Conservation (phyloP, 1,284 basidiomycete species). For the Ustilago hordei region DNA sequence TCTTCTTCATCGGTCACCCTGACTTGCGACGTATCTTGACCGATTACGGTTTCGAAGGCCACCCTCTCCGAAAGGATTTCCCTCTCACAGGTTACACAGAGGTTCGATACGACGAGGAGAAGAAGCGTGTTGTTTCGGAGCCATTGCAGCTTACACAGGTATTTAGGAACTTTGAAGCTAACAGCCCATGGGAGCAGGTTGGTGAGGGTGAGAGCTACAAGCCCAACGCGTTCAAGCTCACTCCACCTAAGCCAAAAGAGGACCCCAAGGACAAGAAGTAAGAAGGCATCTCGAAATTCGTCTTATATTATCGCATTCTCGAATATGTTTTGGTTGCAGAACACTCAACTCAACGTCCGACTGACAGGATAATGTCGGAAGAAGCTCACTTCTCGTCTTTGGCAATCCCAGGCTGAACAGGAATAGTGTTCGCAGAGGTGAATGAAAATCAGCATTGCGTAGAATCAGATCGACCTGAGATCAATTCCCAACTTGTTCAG, state of each 20-base stretch:
- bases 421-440: not conserved
- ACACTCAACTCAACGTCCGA: not conserved
- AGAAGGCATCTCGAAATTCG: not conserved
- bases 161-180: conserved; percentile 92
- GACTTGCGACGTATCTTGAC: conserved; percentile 97
- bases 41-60: conserved; percentile 99
- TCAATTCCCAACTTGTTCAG: conserved; percentile 34
- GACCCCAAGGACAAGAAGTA: conserved; percentile 68
- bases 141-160: conserved; percentile 97
- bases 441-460: not conserved
- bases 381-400: not conserved
- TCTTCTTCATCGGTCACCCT: conserved; percentile 96
- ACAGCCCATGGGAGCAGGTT: conserved; percentile 91
- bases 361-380: not conserved
- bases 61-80: conserved; percentile 97
- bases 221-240: conserved; percentile 71
- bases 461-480: conserved; percentile 7
- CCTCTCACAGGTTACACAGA: conserved; percentile 97
- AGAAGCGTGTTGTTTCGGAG: conserved; percentile 97
- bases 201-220: conserved; percentile 83
- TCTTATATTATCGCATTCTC: not conserved
- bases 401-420: not conserved
- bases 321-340: not conserved
- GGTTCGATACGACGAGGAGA: conserved; percentile 96
- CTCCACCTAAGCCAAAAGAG: conserved; percentile 71